Conservation (phyloP, 1,284 basidiomycete species). For the Tilletia indica region DNA sequence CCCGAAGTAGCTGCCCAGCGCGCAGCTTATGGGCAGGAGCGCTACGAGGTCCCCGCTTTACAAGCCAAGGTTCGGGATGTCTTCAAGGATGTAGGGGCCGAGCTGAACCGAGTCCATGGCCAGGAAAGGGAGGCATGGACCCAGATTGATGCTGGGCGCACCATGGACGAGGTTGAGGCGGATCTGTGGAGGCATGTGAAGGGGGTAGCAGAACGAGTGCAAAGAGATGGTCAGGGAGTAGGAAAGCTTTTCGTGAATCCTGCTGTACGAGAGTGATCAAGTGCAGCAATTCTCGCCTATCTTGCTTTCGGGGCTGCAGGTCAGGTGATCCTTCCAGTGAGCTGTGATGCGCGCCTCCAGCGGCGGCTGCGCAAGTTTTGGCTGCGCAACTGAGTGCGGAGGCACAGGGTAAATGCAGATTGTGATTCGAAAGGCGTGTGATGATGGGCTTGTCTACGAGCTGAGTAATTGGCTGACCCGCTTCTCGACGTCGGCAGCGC, state of each 20-base stretch:
- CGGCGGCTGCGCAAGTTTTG: no score
- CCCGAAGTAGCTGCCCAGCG: constrained; percentile 70
- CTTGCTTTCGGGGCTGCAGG: not conserved
- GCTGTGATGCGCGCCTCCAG: not conserved
- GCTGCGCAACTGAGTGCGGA: no score
- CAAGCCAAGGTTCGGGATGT: constrained; percentile 52
- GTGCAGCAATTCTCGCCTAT: not conserved
- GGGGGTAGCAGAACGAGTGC: constrained; percentile 29
- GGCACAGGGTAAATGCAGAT: not conserved
- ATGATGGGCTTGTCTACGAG: not conserved
- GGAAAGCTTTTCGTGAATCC: not conserved
- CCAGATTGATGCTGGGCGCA: constrained; percentile 43
- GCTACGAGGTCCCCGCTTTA: constrained; percentile 60
- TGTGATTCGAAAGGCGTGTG: not conserved
- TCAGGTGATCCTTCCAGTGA: not conserved
- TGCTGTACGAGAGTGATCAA: not conserved
- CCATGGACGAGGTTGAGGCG: constrained; percentile 43
- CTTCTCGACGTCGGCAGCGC: constrained; percentile 49
- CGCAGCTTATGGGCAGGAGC: constrained; percentile 85
- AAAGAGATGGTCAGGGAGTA: not conserved
- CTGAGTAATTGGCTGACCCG: constrained; percentile 45
- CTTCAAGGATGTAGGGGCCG: constrained; percentile 39
- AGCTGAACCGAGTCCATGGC: constrained; percentile 24
- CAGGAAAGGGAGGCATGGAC: constrained; percentile 34
- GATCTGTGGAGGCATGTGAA: constrained; percentile 36